Evolutionary conservation across 768 basidiomycete genomes (phyloP), one percentile per base, ranked within the genome.

Genomic region (Tylopilus sp.): DNA sequence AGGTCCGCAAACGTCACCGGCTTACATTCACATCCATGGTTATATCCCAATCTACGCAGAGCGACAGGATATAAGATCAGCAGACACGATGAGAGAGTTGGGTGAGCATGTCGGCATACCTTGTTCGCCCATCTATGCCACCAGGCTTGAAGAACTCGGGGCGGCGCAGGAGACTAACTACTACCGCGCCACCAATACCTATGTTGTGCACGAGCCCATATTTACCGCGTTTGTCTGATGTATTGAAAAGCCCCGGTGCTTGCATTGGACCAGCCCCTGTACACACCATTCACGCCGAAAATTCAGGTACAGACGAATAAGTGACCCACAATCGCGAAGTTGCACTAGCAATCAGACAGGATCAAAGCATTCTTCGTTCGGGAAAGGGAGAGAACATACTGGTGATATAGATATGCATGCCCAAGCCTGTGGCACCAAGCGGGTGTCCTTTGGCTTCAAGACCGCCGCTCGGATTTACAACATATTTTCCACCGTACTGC

Each of bases 361-460:
- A 43, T 56, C 22, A 40, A 52, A 22, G 20, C 31, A 48, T 3
- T 21, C 17, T 44, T 25, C 22, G 25, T 21, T 6, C 13, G 7
- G 40, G 18, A 20, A 40, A 44, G 15, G 4, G 3, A 11, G 25
- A 44, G 26, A 17, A 68, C 83, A 39, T 61, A 86, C 86, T 89
- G 59, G 83, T 79, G 55, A 91, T 86, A 61, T 88, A 91, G 69
- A 90, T 90, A 64, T 91, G 88, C 89, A 91, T 91, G 23, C 85
- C 88, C 13, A 91, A 70, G 2, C 89, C 89, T 17, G 86, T 90
- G 1, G 89, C 88, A 35, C 89, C 88, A 18, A 91, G 76, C 3
- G 91, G 90, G 62, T 92, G 88, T 3, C 91, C 91, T 63, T 91
- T 93, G n/a, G 88, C 87, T 63, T 93, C 88, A 15, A 93, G 76